Conservation (phyloP, 441 rosid genomes). For the Gossypium schwendimanii region DNA sequence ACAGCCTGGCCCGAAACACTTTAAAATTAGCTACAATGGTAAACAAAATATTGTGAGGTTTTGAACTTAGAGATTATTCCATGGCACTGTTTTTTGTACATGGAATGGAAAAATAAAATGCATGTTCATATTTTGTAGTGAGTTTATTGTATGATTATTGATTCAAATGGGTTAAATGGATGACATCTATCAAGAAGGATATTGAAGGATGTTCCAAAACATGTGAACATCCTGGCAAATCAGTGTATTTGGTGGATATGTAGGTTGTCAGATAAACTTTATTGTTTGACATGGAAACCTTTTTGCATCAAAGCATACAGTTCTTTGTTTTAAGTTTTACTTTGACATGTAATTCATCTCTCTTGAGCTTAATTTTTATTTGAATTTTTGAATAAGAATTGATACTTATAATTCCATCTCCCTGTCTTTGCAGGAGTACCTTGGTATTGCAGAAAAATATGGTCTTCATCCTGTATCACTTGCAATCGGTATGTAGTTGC, state of each 20-base stretch:
- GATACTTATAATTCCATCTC: not conserved
- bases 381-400: not conserved
- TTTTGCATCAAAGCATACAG: not conserved
- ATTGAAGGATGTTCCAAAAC: not conserved
- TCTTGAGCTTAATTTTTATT: not conserved
- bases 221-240: not conserved
- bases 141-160: not conserved
- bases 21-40: slow-evolving; percentile 39
- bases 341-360: not conserved
- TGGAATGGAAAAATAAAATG: not conserved
- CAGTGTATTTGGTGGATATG: not conserved
- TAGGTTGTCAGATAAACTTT: not conserved
- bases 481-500: slow-evolving; percentile 38
- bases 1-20: slow-evolving; percentile 32
- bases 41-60: slow-evolving; percentile 8
- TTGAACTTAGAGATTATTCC: not conserved
- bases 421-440: slow-evolving; percentile 35
- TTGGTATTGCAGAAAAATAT: slow-evolving; percentile 33
- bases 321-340: not conserved
- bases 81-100: not conserved
- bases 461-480: slow-evolving; percentile 47
- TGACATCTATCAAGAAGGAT: slow-evolving; percentile 3
- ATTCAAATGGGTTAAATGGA: slow-evolving; percentile 1
- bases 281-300: not conserved
- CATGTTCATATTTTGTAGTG: not conserved